Evolutionary conservation across 768 basidiomycete genomes (phyloP).

Genomic region (Exidia glandulosa): DNA sequence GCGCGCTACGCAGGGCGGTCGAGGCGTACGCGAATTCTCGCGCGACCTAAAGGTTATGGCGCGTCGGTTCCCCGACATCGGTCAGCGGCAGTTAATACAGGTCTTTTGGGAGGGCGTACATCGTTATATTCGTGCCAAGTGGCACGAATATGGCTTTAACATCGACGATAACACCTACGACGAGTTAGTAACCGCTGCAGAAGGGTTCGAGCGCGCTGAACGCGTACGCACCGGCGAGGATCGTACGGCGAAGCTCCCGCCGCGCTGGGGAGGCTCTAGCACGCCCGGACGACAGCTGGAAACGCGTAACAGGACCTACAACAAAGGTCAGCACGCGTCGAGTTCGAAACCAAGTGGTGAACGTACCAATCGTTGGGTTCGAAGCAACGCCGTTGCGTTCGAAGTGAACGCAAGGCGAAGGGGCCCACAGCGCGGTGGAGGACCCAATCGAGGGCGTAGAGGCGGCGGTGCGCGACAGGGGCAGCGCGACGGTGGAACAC

Average conservation of each 20-base stretch:
- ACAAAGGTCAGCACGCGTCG: too few species aligned
- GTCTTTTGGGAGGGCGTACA: conserved; percentile 25
- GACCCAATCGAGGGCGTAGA: neutral
- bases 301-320: too few species aligned
- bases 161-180: conserved; percentile 16
- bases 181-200: conserved; percentile 17
- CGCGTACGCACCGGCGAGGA: conserved; percentile 1
- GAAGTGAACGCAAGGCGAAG: neutral
- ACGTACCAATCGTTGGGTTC: too few species aligned
- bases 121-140: conserved; percentile 14
- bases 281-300: too few species aligned
- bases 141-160: conserved; percentile 21
- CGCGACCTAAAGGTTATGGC: conserved; percentile 24
- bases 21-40: conserved; percentile 20
- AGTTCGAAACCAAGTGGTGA: too few species aligned
- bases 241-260: too few species aligned
- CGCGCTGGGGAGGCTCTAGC: too few species aligned
- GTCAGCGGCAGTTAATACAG: conserved; percentile 18
- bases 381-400: neutral
- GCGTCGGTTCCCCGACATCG: conserved; percentile 20
- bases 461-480: neutral
- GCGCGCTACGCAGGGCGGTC: conserved; percentile 13
- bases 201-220: conserved; percentile 22
- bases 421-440: too few species aligned
- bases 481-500: neutral